phyloP scores from a whole-genome alignment of 2,329 filamentous ascomycete species.

The Cryphonectria carpinicola region DNA sequence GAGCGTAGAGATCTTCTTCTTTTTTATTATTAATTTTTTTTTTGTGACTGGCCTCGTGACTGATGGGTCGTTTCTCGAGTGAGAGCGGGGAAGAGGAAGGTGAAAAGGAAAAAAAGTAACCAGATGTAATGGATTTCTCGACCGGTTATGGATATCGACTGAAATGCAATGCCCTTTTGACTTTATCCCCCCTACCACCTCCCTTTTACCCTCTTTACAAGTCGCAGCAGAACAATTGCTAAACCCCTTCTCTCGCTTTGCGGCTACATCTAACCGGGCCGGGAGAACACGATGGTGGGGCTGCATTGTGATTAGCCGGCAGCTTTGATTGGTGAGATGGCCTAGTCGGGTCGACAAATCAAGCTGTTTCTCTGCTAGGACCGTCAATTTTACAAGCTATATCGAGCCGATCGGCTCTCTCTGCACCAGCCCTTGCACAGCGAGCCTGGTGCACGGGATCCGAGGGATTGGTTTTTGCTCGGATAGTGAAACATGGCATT shows the following conservation, averaged over 20 bases:
- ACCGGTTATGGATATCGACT: neutral
- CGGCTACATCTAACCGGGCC: neutral
- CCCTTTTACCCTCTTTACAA: neutral
- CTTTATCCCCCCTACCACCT: neutral
- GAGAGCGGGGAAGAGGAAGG: too few species aligned
- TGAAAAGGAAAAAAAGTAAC: neutral
- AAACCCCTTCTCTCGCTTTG: neutral
- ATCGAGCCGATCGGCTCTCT: slow-evolving; percentile 16
- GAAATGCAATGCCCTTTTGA: neutral
- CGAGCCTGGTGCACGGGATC: slow-evolving; percentile 17
- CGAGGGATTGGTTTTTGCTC: slow-evolving; percentile 22
- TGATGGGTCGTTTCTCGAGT: neutral
- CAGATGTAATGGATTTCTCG: neutral
- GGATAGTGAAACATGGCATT: slow-evolving; percentile 27
- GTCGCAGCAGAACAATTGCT: neutral
- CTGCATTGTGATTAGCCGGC: neutral
- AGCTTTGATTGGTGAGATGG: neutral
- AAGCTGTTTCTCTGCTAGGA: slow-evolving; percentile 14
- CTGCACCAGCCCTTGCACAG: neutral
- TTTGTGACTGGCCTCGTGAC: neutral
- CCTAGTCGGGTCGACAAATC: neutral
- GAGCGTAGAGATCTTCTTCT: neutral
- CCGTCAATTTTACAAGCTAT: slow-evolving; percentile 16
- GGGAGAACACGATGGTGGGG: neutral
- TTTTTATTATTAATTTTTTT: too few species aligned